phyloP scores from a whole-genome alignment of 768 basidiomycete genomes.

The Rhodotorula sphaerocarpa region DNA sequence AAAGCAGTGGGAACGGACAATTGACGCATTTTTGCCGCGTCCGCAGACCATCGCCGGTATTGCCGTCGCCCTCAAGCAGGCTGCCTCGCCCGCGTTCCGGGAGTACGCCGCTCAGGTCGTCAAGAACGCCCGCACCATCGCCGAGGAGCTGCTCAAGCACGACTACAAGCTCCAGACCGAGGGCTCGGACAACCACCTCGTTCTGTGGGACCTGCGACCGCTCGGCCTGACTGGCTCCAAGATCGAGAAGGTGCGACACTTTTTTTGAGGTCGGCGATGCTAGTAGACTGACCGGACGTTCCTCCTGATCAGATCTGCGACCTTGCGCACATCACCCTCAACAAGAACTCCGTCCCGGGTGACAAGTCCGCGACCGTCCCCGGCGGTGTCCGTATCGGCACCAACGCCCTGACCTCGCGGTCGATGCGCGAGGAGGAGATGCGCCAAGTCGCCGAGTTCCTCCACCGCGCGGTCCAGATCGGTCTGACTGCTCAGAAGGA shows the following conservation, averaged over 20 bases:
- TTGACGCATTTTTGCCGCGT: conserved; percentile 1
- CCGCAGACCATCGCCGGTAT: conserved; percentile 77
- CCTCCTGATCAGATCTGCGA: conserved; percentile 62
- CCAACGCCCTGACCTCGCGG: conserved; percentile 86
- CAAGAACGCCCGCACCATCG: conserved; percentile 69
- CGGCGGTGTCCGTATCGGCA: conserved; percentile 93
- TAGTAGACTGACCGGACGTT: too few relatives aligned
- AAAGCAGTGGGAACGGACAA: conserved; percentile 5
- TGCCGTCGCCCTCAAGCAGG: conserved; percentile 86
- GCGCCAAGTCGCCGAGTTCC: conserved; percentile 74
- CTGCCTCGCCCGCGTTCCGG: conserved; percentile 78
- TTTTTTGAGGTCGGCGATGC: too few relatives aligned
- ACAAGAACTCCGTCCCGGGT: conserved; percentile 89
- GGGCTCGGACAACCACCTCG: conserved; percentile 94
- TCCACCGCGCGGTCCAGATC: conserved; percentile 90
- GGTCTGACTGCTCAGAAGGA: conserved; percentile 83
- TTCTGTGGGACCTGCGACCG: conserved; percentile 91
- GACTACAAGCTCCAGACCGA: conserved; percentile 95
- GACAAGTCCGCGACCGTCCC: conserved; percentile 92
- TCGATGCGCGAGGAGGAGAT: conserved; percentile 84
- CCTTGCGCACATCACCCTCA: conserved; percentile 86
- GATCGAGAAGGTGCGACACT: conserved; percentile 62
- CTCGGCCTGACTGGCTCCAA: conserved; percentile 94
- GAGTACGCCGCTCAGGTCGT: conserved; percentile 91
- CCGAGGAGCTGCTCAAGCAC: conserved; percentile 58